Percentiles rank a stretch among this genome's conserved stretches.
These are phyloP conservation scores for Magnolia officinalis DNA, from an alignment of 164 flowering plant species.

Conservation along the genomic window DNA sequence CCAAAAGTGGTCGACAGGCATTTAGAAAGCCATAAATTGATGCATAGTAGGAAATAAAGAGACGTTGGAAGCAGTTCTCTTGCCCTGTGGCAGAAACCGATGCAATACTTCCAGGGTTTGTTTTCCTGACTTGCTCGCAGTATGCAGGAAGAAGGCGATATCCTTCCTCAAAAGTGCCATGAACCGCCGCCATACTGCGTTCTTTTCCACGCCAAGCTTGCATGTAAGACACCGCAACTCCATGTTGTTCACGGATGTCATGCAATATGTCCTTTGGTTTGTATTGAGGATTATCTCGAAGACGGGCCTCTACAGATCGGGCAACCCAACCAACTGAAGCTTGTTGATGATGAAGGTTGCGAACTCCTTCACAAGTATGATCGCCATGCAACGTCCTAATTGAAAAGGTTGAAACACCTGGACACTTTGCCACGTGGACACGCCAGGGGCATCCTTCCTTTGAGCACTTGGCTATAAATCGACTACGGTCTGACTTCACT, in stretches of 20 bases:
- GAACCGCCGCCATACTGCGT: conserved; percentile 94
- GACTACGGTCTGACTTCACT: conserved; percentile 88
- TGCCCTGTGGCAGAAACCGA: conserved; percentile 73
- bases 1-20: conserved; percentile 88
- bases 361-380: conserved; percentile 94
- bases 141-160: conserved; percentile 49
- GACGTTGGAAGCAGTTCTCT: conserved; percentile 82
- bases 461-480: conserved; percentile 90
- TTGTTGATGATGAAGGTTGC: conserved; percentile 84
- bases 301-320: conserved; percentile 79
- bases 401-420: conserved; percentile 80
- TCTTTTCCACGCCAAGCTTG: conserved; percentile 99
- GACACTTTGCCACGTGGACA: conserved; percentile 82
- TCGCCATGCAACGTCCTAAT: conserved; percentile 75
- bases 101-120: conserved; percentile 63
- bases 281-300: conserved; percentile 83
- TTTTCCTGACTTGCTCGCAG: conserved; percentile 50
- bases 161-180: conserved; percentile 62
- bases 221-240: conserved; percentile 94
- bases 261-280: conserved; percentile 91
- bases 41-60: conserved; percentile 76
- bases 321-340: conserved; percentile 99
- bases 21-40: conserved; percentile 78
- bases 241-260: conserved; percentile 85
- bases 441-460: conserved; percentile 99